A percentile compares a stretch with the other conserved stretches of the same genome.
These are phyloP conservation scores for Monoraphidium neglectum DNA, from an alignment of 139 green algal genomes.

Conservation along the genomic window DNA sequence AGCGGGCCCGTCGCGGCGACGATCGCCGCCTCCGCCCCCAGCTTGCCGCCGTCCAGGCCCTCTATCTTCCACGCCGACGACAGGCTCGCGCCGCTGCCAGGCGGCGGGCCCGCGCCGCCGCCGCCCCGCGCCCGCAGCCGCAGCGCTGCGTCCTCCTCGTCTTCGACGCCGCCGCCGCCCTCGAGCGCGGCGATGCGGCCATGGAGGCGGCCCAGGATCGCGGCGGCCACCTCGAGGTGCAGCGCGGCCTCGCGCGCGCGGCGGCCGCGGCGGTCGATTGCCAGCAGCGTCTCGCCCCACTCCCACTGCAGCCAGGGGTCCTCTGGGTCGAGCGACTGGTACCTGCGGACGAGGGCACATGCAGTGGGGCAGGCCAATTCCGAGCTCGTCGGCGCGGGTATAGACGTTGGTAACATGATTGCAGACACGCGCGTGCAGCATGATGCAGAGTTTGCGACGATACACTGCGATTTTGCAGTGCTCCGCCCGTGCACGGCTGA, in stretches of 20 bases:
- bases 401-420: background rate
- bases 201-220: slow-evolving; percentile 3
- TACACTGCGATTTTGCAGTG: background rate
- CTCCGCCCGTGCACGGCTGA: background rate
- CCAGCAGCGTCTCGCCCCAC: slow-evolving; percentile 60
- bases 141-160: too few species aligned
- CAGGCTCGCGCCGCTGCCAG: too few species aligned
- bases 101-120: too few species aligned
- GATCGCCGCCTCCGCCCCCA: too few species aligned
- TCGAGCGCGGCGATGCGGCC: too few species aligned
- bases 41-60: too few species aligned
- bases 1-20: too few species aligned
- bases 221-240: slow-evolving; percentile 24
- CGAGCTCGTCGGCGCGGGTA: background rate
- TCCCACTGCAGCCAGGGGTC: slow-evolving; percentile 78
- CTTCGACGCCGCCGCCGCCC: too few species aligned
- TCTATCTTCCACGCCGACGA: too few species aligned
- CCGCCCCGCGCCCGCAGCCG: too few species aligned
- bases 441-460: background rate
- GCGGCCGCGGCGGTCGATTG: background rate
- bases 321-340: slow-evolving; percentile 57
- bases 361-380: background rate
- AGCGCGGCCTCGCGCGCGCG: slow-evolving; percentile 9
- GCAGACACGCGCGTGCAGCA: background rate
- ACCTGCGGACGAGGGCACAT: slow-evolving; percentile 31